Evolutionary conservation across 2,329 filamentous ascomycete species (phyloP), one percentile per base, ranked within the genome.

Genomic region (Stagonosporopsis rhizophila): DNA sequence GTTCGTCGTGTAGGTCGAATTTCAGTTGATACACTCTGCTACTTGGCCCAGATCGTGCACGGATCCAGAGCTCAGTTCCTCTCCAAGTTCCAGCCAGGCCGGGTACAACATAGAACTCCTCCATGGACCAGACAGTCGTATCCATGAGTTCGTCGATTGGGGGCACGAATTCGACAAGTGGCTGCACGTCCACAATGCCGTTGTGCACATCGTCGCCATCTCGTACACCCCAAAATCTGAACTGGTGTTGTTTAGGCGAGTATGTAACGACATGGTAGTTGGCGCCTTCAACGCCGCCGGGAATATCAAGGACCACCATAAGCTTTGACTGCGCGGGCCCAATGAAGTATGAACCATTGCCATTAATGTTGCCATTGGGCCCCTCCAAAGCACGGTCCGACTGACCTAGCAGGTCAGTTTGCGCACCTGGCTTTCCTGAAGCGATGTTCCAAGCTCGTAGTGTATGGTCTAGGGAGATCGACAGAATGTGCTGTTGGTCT

Each of bases 201-300:
- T 92, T 74, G 2, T 79, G 81, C 62, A 77, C 62, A 65, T 78
- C 61, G 66, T 89, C 82, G 65, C 84, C 84, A 49, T 88, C 85
- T 63, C 87, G 85, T 17, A 89, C 85, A 49, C 85, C 85, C 91
- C 93, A 99, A 72, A 99, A 93, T 75, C 96, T 98, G 82, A 99
- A 98, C 71, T 94, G 89, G 32, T 95, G 85, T 27, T 92, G 90
- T 61, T 95, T 87, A 0, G 95, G 94, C 11, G 93, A 97, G 75
- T 92, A 96, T 8, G 92, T 94, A 34, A 91, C 87, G 49, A 94
- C 85, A 56, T 84, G 83, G 69, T 87, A 88, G 35, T 77, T 70
- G 58, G 81, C 80, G 19, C 78, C 79, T 47, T 80, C 77, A 25
- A 80, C 65, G 19, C 80, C 78, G 17, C 78, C 78, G 41, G 80